Base-by-base conservation (phyloP, 208 protist genomes). In the Balamuthia mandrillaris region DNA sequence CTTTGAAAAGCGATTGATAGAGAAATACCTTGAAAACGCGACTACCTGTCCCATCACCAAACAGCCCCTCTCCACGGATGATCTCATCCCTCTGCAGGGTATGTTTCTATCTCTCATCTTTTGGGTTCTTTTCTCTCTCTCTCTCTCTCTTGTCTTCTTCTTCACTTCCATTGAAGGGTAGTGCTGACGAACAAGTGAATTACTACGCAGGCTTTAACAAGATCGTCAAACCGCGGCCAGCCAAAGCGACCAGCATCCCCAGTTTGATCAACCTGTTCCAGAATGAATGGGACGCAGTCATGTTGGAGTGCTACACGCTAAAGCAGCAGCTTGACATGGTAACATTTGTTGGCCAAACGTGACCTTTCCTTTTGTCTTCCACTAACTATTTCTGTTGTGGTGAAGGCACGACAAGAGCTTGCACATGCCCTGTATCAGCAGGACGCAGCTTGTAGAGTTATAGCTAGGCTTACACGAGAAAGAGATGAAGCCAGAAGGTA, bases 381-480 rank as follows among this genome's bases (percentile, higher is more conserved):
- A 37, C 27, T 7, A 74, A 7, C 37, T 9, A 24, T 10, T 14
- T 29, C 33, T 83, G 37, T 86, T n/a, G n/a, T 24, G 21, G 0
- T 44, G 24, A 29, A 88, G 47, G 91, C 93, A 66, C 92, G 96
- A 85, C 94, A 98, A 87, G 96, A 99, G 89, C 94, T 99, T 7
- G 93, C 96, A 6, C 96, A 99, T 88, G 93, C 97, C 6, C 89
- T 99, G 68, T 98, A 99, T 86, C 96, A 98, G 92, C 97, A 99
- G 88, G 98, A 99, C 88, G 98, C 98, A 41, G 96, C 98, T 3
- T 99, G 97, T 89, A 91, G 97, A 24, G 97, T 99, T 27, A 99
- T 99, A 75, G 98, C 98, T 2, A 93, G 94, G 56, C 90, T 99
- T 29, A 95, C 95, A 24, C 87, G 90, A 60, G 95, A 97, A 85